Percentiles rank a stretch among this genome's conserved stretches.
Evolutionary conservation across 441 rosid species (phyloP).

Genomic region (Pelargonium cotyledonis): DNA sequence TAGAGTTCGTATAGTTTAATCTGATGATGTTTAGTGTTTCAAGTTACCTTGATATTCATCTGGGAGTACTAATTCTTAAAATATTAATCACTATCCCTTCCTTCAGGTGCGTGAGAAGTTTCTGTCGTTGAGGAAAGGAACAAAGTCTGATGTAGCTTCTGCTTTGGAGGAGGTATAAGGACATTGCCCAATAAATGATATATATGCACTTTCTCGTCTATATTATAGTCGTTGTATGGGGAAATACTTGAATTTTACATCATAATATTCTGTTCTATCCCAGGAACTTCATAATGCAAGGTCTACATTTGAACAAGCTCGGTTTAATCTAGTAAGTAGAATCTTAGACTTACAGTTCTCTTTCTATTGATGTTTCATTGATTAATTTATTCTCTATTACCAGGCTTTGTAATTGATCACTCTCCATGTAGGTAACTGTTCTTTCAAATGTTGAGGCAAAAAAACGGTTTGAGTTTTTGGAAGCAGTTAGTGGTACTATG

Average conservation of each 20-base stretch:
- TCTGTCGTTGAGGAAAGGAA: conserved; percentile 93
- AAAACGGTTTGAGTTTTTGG: conserved; percentile 94
- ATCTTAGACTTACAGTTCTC: conserved; percentile 10
- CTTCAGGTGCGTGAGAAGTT: conserved; percentile 94
- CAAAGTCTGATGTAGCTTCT: conserved; percentile 65
- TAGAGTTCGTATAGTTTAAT: not conserved
- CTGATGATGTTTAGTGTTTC: not conserved
- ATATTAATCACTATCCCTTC: not conserved
- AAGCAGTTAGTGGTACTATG: conserved; percentile 99
- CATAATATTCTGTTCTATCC: conserved; percentile 26
- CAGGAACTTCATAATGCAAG: conserved; percentile 95
- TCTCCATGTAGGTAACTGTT: conserved; percentile 62
- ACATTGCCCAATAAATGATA: not conserved
- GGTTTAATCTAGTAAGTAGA: conserved; percentile 72
- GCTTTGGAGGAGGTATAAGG: conserved; percentile 73
- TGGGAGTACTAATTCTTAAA: not conserved
- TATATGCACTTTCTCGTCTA: conserved; percentile 10
- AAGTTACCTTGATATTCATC: not conserved
- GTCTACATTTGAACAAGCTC: conserved; percentile 91
- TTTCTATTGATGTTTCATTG: not conserved
- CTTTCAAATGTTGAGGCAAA: conserved; percentile 95
- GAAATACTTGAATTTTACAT: conserved; percentile 7
- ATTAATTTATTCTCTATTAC: not conserved
- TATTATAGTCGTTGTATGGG: conserved; percentile 12
- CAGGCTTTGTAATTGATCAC: conserved; percentile 14